phyloP scores from a whole-genome alignment of 2,329 filamentous ascomycete species.

The Rugonectria rugulosa region DNA sequence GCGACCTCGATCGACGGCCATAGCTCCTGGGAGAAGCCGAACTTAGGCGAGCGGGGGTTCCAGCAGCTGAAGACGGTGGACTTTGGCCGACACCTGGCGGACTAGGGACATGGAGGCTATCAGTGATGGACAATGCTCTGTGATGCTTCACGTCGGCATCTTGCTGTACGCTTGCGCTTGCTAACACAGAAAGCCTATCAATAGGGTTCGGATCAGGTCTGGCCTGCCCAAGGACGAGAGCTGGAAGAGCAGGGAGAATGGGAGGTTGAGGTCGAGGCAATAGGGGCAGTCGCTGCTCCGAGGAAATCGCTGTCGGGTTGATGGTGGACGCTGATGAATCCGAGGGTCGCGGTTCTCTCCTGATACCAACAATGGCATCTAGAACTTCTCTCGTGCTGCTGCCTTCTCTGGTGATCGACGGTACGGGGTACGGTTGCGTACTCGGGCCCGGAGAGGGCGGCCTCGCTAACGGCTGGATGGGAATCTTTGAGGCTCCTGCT shows the following conservation, averaged over 20 bases:
- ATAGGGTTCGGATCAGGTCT: slow-evolving; percentile 34
- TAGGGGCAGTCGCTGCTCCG: slow-evolving; percentile 32
- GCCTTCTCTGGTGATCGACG: slow-evolving; percentile 27
- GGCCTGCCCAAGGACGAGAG: slow-evolving; percentile 37
- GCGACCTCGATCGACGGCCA: slow-evolving; percentile 30
- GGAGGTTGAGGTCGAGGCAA: slow-evolving; percentile 31
- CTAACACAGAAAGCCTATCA: slow-evolving; percentile 49
- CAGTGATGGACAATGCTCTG: slow-evolving; percentile 26
- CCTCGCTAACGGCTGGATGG: slow-evolving; percentile 32
- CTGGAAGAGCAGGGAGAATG: slow-evolving; percentile 28
- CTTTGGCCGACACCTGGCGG: slow-evolving; percentile 31
- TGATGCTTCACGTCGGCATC: slow-evolving; percentile 34
- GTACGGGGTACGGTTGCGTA: slow-evolving; percentile 20
- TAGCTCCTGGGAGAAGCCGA: slow-evolving; percentile 35
- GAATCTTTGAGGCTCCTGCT: slow-evolving; percentile 25
- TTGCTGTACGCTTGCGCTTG: slow-evolving; percentile 46
- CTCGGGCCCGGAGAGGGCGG: slow-evolving; percentile 28
- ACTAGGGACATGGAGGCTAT: slow-evolving; percentile 36
- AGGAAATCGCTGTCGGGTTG: slow-evolving; percentile 19
- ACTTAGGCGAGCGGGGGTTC: slow-evolving; percentile 31
- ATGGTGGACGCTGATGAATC: slow-evolving; percentile 10
- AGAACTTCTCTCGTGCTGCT: slow-evolving; percentile 38
- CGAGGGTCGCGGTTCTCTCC: slow-evolving; percentile 28
- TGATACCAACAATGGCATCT: slow-evolving; percentile 39
- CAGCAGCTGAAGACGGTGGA: slow-evolving; percentile 30